Evolutionary conservation across 495 filamentous ascomycete genomes (phyloP), one percentile per base, ranked within the genome.

Genomic region (Rostrohypoxylon terebratum): DNA sequence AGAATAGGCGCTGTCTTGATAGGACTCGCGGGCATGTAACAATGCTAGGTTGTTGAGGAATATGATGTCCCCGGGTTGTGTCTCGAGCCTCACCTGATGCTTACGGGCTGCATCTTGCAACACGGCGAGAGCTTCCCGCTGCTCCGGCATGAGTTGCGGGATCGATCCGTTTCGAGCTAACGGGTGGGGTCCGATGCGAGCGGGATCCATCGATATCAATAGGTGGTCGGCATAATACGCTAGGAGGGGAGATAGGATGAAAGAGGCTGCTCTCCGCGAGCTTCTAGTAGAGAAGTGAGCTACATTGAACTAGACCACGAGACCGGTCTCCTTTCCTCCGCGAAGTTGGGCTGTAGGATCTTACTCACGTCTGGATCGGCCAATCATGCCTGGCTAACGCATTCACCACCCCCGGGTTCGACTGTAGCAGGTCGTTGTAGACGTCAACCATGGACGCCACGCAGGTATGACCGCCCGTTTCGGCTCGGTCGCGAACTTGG

Each of bases 31-130:
- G 16, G 81, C 86, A 77, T 92, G 90, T 57, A 91, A 82, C 6
- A 89, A 74, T 4, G 81, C 81, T 25, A 89, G 80, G 63, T 92
- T 92, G 71, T 92, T 90, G 67, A 90, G 81, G 66, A 89, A 88
- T 42, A 88, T 77, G 14, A 92, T 80, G 75, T 92, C 90, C 0
- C 89, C 90, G 6, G 81, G 79, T 55, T 83, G 79, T 23, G 87
- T 83, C 23, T 86, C 78, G 4, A 92, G 73, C 18, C 31, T 70
- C 5, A 81, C 48, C 4, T 78, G 78, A 42, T 82, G 66, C 45
- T 75, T 79, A 10, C 68, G 60, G 0, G 83, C 83, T 4, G 78
- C 65, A 7, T 60, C 51, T 8, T 77, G 75, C 1, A 86, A 55
- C 28, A 76, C 45, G 0, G 68, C 68, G 47, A 86, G 75, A 13